These are phyloP conservation scores for Suillus bovinus DNA, from an alignment of 768 basidiomycete species.

Conservation along the genomic window DNA sequence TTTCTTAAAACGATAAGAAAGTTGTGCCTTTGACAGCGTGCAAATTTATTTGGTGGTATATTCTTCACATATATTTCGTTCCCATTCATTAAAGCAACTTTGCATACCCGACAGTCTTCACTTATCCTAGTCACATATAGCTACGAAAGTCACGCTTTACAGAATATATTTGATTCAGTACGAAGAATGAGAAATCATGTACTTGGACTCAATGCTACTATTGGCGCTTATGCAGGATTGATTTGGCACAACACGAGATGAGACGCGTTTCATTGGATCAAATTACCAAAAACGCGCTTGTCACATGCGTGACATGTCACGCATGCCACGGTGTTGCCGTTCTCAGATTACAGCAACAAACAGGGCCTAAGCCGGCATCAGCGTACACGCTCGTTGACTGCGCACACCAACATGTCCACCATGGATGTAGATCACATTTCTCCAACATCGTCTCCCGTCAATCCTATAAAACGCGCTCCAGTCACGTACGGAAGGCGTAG, in stretches of 20 bases:
- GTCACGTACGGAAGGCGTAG: constrained; percentile 30
- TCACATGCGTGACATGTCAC: constrained; percentile 36
- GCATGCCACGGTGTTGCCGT: constrained; percentile 14
- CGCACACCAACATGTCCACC: constrained; percentile 9
- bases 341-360: constrained; percentile 8
- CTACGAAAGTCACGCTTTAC: neutral
- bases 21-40: neutral
- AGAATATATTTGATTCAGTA: neutral
- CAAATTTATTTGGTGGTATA: neutral
- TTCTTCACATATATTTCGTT: neutral
- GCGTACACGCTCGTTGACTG: constrained; percentile 5
- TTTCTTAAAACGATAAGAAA: neutral
- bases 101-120: neutral
- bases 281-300: constrained; percentile 35
- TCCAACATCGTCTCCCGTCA: constrained; percentile 6
- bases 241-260: neutral
- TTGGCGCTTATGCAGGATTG: neutral
- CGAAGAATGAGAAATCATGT: neutral
- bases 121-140: neutral
- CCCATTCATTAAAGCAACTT: neutral
- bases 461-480: constrained; percentile 22
- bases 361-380: constrained; percentile 8
- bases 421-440: constrained; percentile 2
- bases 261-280: constrained; percentile 17
- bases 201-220: neutral